Evolutionary conservation across 116 monocot species (phyloP).

Genomic region (Papilionanthe hybrid): DNA sequence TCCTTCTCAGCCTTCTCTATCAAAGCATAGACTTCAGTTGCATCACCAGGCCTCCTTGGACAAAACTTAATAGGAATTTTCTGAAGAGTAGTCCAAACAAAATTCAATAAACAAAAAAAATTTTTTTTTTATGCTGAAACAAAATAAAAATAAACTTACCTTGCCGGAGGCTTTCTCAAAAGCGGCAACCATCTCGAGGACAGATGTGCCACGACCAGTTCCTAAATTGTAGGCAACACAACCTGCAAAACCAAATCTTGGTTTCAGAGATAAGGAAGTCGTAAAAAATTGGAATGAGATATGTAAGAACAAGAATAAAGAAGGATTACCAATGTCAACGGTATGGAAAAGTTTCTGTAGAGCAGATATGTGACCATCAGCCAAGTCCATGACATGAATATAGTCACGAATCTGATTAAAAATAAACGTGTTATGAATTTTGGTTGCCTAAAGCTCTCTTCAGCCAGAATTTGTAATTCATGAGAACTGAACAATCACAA

Average conservation of each 20-base stretch:
- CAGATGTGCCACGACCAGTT: conserved; percentile 62
- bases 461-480: neutral
- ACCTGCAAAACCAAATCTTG: conserved; percentile 23
- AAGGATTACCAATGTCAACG: conserved; percentile 15
- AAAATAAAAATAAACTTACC: conserved; percentile 15
- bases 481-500: neutral
- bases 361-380: conserved; percentile 35
- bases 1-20: conserved; percentile 46
- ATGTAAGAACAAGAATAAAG: neutral
- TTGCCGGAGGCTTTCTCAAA: conserved; percentile 79
- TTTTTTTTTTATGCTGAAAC: neutral
- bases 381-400: conserved; percentile 52
- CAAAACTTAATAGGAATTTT: conserved; percentile 62
- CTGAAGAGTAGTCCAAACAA: conserved; percentile 8
- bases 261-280: no score
- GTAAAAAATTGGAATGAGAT: neutral
- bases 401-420: conserved; percentile 40
- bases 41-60: conserved; percentile 54
- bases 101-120: neutral
- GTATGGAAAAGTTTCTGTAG: conserved; percentile 17
- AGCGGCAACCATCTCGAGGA: conserved; percentile 75
- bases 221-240: conserved; percentile 77
- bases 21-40: conserved; percentile 57
- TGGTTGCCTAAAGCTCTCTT: neutral
- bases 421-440: neutral